Base-by-base conservation (phyloP, 2,329 filamentous ascomycete genomes). In the Septoria petroselini region DNA sequence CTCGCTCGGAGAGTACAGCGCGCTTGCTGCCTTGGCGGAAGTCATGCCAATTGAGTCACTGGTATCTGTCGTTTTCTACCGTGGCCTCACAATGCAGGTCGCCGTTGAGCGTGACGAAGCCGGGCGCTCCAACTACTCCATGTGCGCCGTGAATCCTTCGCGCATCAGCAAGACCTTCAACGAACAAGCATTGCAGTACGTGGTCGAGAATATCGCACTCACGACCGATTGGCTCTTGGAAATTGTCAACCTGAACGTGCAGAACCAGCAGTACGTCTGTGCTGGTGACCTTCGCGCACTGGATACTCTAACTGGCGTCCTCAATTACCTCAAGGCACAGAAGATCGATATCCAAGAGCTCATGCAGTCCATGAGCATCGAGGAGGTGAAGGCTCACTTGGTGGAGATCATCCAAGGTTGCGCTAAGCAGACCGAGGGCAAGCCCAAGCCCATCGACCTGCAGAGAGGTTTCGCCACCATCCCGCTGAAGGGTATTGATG, bases 11-110 rank as follows among this genome's bases (percentile, higher is more conserved):
- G 93, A 98, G 75, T 98, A 98, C 77, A 96, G 91, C 56, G 93
- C 93, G 7, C 83, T 98, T 57, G 93, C 93, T 56, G 93, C 93
- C 9, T 80, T 98, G 54, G 93, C 94, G 8, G 91, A 98, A 66
- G 93, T 98, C 68, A 95, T 98, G 88, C 93, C 94, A n/a, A 98
- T 98, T 65, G 93, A 98, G 77, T 93, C 86, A 62, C 78, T 98
- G 70, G 93, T 98, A 1, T 97, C 93, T 0, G 93, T 98, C 39
- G 94, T 98, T 48, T 98, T 98, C 80, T 98, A 98, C 77, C 90
- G 93, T 71, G 93, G 93, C 66, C 77, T 98, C 65, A 98, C 93
- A 17, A 98, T 98, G 93, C 93, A 98, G 74, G 93, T 98, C 40
- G 93, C 93, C 18, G 93, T 98, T 58, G 93, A 97, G 76, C 90